Evolutionary conservation across 2,329 filamentous ascomycete genomes (phyloP).

Genomic region (Xylaria sp.): DNA sequence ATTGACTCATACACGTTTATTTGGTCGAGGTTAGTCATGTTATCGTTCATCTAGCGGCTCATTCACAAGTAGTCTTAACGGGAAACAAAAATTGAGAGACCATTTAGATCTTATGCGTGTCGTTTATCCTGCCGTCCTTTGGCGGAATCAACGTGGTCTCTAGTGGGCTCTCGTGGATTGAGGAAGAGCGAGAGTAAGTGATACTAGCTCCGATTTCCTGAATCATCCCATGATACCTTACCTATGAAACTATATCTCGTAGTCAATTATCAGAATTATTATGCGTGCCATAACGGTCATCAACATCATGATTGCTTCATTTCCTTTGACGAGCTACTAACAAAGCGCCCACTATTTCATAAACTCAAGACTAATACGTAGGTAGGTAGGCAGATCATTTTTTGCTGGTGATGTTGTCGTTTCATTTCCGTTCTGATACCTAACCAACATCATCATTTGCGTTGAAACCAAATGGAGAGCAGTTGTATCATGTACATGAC

Average conservation of each 20-base stretch:
- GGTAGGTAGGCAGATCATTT: neutral
- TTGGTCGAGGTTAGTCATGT: slow-evolving; percentile 43
- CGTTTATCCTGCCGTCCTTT: neutral
- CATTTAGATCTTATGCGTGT: neutral
- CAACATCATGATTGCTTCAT: neutral
- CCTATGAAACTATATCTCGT: neutral
- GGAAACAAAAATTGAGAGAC: slow-evolving; percentile 4
- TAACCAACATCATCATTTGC: neutral
- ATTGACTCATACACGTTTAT: slow-evolving; percentile 28
- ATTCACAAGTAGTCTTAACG: slow-evolving; percentile 16
- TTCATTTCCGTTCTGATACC: neutral
- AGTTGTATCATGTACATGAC: no score
- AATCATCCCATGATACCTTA: neutral
- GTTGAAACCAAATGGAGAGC: neutral
- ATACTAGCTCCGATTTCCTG: neutral
- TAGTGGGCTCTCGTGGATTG: neutral
- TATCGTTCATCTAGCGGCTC: slow-evolving; percentile 23
- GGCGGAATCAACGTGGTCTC: neutral
- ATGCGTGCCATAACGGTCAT: neutral
- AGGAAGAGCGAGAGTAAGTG: neutral
- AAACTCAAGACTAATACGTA: neutral
- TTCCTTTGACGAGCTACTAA: neutral
- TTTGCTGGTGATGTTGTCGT: neutral
- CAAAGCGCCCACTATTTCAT: neutral
- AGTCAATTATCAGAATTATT: neutral